Evolutionary conservation across 179 eudicot species (phyloP).

Genomic region (Silene coronaria): DNA sequence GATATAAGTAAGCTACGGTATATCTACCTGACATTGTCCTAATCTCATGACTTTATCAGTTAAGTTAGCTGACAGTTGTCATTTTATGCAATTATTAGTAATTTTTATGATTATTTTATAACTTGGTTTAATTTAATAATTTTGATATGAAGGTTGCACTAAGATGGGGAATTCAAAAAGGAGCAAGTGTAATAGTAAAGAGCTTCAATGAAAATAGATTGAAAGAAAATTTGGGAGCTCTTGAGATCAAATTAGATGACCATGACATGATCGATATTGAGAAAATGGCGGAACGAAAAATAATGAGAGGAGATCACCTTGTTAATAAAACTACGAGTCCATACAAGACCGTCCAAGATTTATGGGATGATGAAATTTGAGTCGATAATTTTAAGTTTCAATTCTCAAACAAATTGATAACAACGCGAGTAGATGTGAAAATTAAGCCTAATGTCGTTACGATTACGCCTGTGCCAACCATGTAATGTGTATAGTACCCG

Average conservation of each 20-base stretch:
- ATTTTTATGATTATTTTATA: too few relatives aligned
- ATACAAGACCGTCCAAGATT: slow-evolving; percentile 43
- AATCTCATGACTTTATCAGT: too few relatives aligned
- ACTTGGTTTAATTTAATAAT: too few relatives aligned
- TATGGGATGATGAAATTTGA: slow-evolving; percentile 63
- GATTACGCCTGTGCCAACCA: too few relatives aligned
- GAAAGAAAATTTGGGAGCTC: slow-evolving; percentile 48
- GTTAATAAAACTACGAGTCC: slow-evolving; percentile 56
- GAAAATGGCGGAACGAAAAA: slow-evolving; percentile 46
- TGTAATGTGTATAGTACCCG: too few relatives aligned
- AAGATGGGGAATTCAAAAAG: slow-evolving; percentile 55
- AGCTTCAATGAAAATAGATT: slow-evolving; percentile 47
- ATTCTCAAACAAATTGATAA: too few relatives aligned
- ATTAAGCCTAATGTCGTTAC: too few relatives aligned
- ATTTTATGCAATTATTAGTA: too few relatives aligned
- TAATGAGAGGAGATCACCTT: slow-evolving; percentile 52
- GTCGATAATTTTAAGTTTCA: not conserved
- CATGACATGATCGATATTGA: slow-evolving; percentile 41
- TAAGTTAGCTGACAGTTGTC: too few relatives aligned
- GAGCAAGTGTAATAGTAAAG: slow-evolving; percentile 51
- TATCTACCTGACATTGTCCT: too few relatives aligned
- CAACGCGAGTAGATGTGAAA: too few relatives aligned
- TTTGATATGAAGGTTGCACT: slow-evolving; percentile 41
- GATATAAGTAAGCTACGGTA: too few relatives aligned
- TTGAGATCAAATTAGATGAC: slow-evolving; percentile 42